Base-by-base conservation (phyloP, 805 yeast genomes). In the Candida sithepensis region DNA sequence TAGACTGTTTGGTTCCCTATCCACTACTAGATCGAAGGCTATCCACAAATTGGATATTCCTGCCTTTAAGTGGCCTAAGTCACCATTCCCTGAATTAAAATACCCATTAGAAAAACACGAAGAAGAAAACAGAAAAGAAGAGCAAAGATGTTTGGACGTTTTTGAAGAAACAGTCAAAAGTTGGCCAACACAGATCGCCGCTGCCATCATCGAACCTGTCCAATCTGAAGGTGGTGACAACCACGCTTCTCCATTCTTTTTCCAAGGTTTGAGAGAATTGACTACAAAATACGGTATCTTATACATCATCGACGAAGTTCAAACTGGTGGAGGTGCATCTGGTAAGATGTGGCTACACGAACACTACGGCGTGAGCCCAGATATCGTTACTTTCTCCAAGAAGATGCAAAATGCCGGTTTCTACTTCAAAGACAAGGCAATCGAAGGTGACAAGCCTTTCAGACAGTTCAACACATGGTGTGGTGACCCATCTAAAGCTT, bases 401-500 rank as follows among this genome's bases (percentile, higher is more conserved):
- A 83, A 83, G 63, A 80, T 82, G 73, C 88, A 83, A 66, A 78
- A 84, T 44, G 88, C 88, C 3, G 88, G 88, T 39, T 83, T 80
- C 69, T 83, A 74, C 69, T 83, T 78, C 73, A 73, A 73, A 51
- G 81, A 82, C 65, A 75, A 77, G 13, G 72, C 72, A 16, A 73
- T 82, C 59, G 76, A 78, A 52, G 86, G 87, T 42, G 74, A 74
- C 54, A 72, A 72, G 56, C 77, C 87, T 22, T 83, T 78, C 68
- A 75, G 88, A 68, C 88, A 82, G 61, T 83, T 83, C 71, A 83
- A 83, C 74, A 83, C 88, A 50, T 83, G 88, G 88, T 82, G 87
- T 65, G 88, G 88, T 56, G 88, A 83, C 63, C 85, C 88, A 52
- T 77, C 86, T 14, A 79, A 79, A 68, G 83, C 84, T 63, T 68